Evolutionary conservation across 148 eudicot species (phyloP).

Genomic region (Chenopodium suecicum): DNA sequence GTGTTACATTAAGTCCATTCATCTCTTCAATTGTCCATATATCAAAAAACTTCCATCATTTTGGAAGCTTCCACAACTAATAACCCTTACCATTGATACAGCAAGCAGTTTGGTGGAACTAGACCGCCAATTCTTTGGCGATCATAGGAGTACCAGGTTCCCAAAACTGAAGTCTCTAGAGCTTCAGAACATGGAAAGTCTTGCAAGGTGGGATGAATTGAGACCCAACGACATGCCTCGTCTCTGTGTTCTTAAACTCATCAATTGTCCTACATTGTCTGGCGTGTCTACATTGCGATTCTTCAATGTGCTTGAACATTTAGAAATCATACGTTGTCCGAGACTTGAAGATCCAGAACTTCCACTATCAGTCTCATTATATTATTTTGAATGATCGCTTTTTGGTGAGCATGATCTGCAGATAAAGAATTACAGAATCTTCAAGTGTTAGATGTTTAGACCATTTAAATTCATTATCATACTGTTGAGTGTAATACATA

Average conservation of each 20-base stretch:
- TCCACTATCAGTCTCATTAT: neutral
- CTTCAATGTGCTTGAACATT: neutral
- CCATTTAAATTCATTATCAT: too few relatives aligned
- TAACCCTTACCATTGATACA: neutral
- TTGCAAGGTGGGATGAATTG: neutral
- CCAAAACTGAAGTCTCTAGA: neutral
- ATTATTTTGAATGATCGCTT: neutral
- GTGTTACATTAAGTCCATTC: too few relatives aligned
- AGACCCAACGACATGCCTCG: neutral
- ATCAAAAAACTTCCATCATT: too few relatives aligned
- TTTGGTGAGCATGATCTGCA: neutral
- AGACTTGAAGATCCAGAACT: neutral
- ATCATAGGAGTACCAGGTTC: neutral
- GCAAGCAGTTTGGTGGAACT: neutral
- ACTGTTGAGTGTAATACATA: too few relatives aligned
- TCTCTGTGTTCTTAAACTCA: neutral
- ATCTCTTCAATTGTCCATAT: too few relatives aligned
- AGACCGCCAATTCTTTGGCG: slow-evolving; percentile 6
- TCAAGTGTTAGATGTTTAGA: too few relatives aligned
- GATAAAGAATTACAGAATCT: neutral
- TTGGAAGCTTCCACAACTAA: neutral
- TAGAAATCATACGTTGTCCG: neutral
- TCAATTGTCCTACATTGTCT: neutral
- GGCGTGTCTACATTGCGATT: neutral
- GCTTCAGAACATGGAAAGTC: neutral